These are phyloP conservation scores for Drechmeria coniospora DNA, from an alignment of 2,329 filamentous ascomycete genomes.

Conservation along the genomic window DNA sequence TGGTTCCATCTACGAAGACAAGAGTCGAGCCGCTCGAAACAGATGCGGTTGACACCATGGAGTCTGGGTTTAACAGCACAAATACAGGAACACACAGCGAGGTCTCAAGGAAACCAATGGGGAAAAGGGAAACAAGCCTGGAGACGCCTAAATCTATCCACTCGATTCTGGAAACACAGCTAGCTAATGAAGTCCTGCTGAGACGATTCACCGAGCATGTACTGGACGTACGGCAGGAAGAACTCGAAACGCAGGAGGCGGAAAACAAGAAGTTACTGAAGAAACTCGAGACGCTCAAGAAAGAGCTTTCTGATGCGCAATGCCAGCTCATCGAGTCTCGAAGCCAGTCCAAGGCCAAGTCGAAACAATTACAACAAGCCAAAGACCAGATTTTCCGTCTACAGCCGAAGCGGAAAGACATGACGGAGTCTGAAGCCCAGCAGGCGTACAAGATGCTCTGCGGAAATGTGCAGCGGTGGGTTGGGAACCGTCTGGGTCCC, in stretches of 20 bases:
- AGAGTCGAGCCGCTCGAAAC: no score
- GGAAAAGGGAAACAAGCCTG: conserved; percentile 3
- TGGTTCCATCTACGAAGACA: no score
- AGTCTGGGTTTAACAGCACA: no score
- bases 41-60: no score
- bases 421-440: conserved; percentile 19
- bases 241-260: conserved; percentile 16
- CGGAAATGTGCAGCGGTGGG: conserved; percentile 20
- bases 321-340: conserved; percentile 16
- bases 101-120: conserved; percentile 1
- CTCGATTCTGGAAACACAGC: conserved; percentile 10
- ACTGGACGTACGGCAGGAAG: conserved; percentile 19
- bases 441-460: conserved; percentile 18
- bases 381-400: conserved; percentile 17
- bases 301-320: conserved; percentile 14
- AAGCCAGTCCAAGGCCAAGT: conserved; percentile 10
- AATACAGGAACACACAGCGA: no score
- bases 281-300: conserved; percentile 14
- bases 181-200: conserved; percentile 17
- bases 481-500: conserved; percentile 16
- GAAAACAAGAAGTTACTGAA: conserved; percentile 13
- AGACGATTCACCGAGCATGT: conserved; percentile 20
- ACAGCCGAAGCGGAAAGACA: conserved; percentile 17
- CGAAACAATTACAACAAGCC: conserved; percentile 15
- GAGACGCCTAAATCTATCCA: neutral